Conservation (phyloP, 208 protist species). For the Leptomonas pyrrhocoris region DNA sequence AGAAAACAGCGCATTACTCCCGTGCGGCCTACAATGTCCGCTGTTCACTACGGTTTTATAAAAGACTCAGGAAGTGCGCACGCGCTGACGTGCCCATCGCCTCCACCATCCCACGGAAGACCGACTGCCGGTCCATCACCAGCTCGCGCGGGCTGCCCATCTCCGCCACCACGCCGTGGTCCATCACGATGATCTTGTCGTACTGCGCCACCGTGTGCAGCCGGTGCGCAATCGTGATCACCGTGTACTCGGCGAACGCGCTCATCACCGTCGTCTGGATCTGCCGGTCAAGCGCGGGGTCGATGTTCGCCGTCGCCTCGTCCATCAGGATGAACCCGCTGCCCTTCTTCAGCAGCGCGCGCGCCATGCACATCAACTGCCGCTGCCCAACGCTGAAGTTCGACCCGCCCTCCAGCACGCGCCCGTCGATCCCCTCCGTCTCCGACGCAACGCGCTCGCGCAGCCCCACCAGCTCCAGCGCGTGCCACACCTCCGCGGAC, state of each 20-base stretch:
- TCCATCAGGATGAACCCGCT: slow-evolving; percentile 81
- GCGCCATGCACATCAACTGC: slow-evolving; percentile 74
- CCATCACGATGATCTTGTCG: slow-evolving; percentile 81
- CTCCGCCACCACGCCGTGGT: slow-evolving; percentile 62
- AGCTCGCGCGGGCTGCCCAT: slow-evolving; percentile 63
- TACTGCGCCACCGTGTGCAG: slow-evolving; percentile 78
- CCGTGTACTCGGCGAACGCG: slow-evolving; percentile 67
- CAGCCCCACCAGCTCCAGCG: slow-evolving; percentile 55
- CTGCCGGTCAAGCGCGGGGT: slow-evolving; percentile 60
- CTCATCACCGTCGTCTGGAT: slow-evolving; percentile 64
- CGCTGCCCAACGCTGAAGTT: slow-evolving; percentile 81
- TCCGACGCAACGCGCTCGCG: slow-evolving; percentile 29
- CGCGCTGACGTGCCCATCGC: slow-evolving; percentile 21
- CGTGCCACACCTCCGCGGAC: slow-evolving; percentile 30
- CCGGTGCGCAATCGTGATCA: slow-evolving; percentile 82
- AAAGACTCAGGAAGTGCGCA: too few relatives aligned
- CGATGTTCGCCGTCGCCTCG: slow-evolving; percentile 80
- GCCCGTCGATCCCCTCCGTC: slow-evolving; percentile 34
- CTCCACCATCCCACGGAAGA: slow-evolving; percentile 53
- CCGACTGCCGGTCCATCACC: slow-evolving; percentile 25
- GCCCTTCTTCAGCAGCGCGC: slow-evolving; percentile 54
- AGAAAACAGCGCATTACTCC: too few relatives aligned
- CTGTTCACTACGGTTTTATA: too few relatives aligned
- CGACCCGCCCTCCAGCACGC: slow-evolving; percentile 56
- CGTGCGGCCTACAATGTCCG: too few relatives aligned